phyloP scores from a whole-genome alignment of 768 basidiomycete species.

The Pulveroboletus frians region DNA sequence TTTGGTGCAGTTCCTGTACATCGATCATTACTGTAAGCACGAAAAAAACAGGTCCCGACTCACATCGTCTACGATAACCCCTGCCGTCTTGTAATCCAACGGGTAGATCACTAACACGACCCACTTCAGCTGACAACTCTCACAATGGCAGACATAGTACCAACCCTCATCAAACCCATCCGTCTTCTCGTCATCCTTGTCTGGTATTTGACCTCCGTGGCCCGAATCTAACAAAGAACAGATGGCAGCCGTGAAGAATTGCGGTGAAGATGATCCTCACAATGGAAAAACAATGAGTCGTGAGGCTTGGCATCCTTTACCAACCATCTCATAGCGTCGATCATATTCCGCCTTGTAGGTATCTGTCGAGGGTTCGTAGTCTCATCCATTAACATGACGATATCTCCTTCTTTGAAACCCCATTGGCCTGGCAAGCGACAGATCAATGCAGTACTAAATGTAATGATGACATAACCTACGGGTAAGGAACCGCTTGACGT shows the following conservation, averaged over 20 bases:
- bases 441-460: not conserved
- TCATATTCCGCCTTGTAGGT: conserved; percentile 51
- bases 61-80: conserved; percentile 78
- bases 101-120: conserved; percentile 73
- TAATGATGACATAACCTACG: conserved; percentile 33
- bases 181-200: conserved; percentile 70
- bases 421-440: conserved; percentile 32
- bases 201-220: conserved; percentile 88
- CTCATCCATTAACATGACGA: conserved; percentile 53
- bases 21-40: not conserved
- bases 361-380: conserved; percentile 37
- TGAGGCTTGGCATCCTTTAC: conserved; percentile 62
- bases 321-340: conserved; percentile 61
- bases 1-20: conserved; percentile 36
- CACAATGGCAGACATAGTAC: not conserved
- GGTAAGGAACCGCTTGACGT: conserved; percentile 63
- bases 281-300: conserved; percentile 78
- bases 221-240: conserved; percentile 63
- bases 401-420: conserved; percentile 48
- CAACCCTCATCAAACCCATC: conserved; percentile 78
- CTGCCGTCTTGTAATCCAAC: conserved; percentile 70
- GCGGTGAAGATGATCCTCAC: conserved; percentile 21
- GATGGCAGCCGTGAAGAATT: not conserved
- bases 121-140: not conserved
- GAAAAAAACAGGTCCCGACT: conserved; percentile 18